Evolutionary conservation across 176 grass and related monocot species (phyloP).

Genomic region (Bonia amplexicaulis): DNA sequence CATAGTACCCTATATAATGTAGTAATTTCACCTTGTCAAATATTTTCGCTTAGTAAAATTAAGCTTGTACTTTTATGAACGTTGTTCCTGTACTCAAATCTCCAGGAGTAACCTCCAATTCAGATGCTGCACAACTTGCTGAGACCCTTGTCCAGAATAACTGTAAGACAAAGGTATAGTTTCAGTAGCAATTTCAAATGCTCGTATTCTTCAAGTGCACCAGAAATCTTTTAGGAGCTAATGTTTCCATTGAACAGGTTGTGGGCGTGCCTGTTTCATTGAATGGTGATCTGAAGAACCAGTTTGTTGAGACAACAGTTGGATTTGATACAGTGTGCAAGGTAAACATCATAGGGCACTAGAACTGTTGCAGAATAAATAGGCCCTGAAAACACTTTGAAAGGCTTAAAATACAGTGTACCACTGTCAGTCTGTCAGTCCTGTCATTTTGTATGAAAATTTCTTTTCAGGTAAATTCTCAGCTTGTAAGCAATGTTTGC

Average conservation of each 20-base stretch:
- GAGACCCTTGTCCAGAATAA: constrained; percentile 88
- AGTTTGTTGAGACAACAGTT: constrained; percentile 66
- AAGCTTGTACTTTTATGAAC: not conserved
- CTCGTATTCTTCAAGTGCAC: not conserved
- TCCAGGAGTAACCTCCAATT: constrained; percentile 78
- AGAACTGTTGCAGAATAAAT: not conserved
- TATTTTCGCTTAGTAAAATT: not conserved
- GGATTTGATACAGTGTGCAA: constrained; percentile 77
- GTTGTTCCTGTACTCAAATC: not conserved
- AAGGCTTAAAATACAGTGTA: not conserved
- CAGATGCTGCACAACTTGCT: constrained; percentile 89
- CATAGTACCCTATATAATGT: not conserved
- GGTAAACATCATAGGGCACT: constrained; percentile 15
- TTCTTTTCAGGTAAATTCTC: constrained; percentile 66
- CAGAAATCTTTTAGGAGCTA: not conserved
- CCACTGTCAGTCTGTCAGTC: not conserved
- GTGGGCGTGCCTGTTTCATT: constrained; percentile 66
- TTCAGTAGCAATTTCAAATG: not conserved
- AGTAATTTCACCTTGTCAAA: not conserved
- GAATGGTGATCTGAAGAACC: constrained; percentile 74
- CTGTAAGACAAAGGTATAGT: constrained; percentile 69
- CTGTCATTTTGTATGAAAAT: not conserved
- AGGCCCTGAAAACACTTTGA: not conserved
- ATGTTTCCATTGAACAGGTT: constrained; percentile 28
- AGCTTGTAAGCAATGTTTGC: constrained; percentile 75